Conservation (phyloP, 352 stramenopile genomes). For the Phytophthora lateralis region DNA sequence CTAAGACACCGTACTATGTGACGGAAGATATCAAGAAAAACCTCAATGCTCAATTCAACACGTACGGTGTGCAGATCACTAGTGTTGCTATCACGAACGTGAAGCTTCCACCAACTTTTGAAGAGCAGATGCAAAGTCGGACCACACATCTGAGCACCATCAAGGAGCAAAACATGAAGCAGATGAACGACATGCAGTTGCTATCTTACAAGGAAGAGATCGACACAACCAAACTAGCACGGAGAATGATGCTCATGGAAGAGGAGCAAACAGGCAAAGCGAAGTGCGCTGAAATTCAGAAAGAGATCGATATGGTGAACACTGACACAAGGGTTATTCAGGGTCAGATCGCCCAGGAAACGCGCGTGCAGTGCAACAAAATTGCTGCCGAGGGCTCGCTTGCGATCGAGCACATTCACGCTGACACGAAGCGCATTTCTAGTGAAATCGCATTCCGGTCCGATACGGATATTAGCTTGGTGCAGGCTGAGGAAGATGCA, state of each 20-base stretch:
- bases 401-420: slow-evolving; percentile 42
- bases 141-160: slow-evolving; percentile 63
- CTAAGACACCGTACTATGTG: slow-evolving; percentile 37
- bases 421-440: slow-evolving; percentile 45
- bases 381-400: slow-evolving; percentile 38
- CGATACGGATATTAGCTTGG: slow-evolving; percentile 37
- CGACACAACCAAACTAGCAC: slow-evolving; percentile 50
- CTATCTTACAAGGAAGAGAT: slow-evolving; percentile 53
- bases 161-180: slow-evolving; percentile 76
- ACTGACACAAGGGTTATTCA: slow-evolving; percentile 41
- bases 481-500: slow-evolving; percentile 37
- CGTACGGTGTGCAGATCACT: slow-evolving; percentile 63
- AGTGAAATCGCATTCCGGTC: slow-evolving; percentile 39
- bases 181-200: slow-evolving; percentile 70
- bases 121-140: slow-evolving; percentile 66
- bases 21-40: slow-evolving; percentile 65
- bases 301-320: slow-evolving; percentile 47
- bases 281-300: slow-evolving; percentile 45
- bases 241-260: slow-evolving; percentile 50
- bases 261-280: slow-evolving; percentile 54
- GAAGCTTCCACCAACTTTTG: slow-evolving; percentile 51
- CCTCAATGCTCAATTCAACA: slow-evolving; percentile 72
- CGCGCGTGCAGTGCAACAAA: slow-evolving; percentile 40
- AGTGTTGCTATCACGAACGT: slow-evolving; percentile 74
- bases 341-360: slow-evolving; percentile 27